A percentile compares a stretch with the other conserved stretches of the same genome.
phyloP scores from a whole-genome alignment of 2,329 filamentous ascomycete genomes.

The Elsinoe ampelina region DNA sequence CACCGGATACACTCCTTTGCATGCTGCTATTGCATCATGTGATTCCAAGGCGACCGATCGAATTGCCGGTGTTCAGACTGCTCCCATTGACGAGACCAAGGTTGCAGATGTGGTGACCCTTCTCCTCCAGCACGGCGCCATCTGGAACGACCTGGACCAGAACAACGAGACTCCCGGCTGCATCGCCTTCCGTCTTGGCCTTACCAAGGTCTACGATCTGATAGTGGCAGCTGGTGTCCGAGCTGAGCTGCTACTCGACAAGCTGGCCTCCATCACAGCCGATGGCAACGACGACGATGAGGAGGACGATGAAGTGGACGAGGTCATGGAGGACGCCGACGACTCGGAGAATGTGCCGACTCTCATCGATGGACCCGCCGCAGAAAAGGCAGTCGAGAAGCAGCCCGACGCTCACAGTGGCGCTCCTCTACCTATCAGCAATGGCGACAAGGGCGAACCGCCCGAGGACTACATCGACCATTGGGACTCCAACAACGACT shows the following conservation, averaged over 20 bases:
- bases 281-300: conserved; percentile 59
- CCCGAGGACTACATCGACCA: conserved; percentile 17
- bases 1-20: conserved; percentile 79
- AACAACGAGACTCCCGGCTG: conserved; percentile 89
- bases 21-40: conserved; percentile 67
- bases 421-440: not conserved
- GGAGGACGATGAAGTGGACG: conserved; percentile 44
- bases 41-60: conserved; percentile 35
- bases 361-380: conserved; percentile 19
- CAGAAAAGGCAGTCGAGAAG: not conserved
- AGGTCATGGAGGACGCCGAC: conserved; percentile 31
- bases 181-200: conserved; percentile 60
- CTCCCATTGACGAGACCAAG: conserved; percentile 41
- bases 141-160: conserved; percentile 91
- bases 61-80: conserved; percentile 21
- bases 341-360: conserved; percentile 21
- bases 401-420: not conserved
- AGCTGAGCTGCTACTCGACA: conserved; percentile 75
- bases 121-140: conserved; percentile 77
- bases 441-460: conserved; percentile 18
- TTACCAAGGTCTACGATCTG: conserved; percentile 63
- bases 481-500: conserved; percentile 37
- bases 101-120: conserved; percentile 62
- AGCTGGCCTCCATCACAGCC: conserved; percentile 72
- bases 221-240: conserved; percentile 89